Percentiles rank a stretch among this genome's conserved stretches.
Conservation (phyloP, 108 stramenopile species). For the Nitzschia sp. region DNA sequence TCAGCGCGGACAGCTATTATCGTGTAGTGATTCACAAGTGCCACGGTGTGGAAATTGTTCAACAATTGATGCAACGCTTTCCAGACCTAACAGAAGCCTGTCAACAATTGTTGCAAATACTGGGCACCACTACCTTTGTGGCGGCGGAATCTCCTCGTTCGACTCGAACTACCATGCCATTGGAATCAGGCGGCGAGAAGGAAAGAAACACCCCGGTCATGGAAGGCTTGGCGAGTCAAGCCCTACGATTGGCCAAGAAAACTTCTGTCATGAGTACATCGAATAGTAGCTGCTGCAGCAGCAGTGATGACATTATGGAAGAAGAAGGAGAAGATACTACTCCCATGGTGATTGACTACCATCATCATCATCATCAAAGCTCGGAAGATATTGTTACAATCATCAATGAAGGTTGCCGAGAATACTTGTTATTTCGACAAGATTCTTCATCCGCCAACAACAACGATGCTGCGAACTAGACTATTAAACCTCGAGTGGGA, state of each 20-base stretch:
- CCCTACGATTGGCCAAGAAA: too few relatives aligned
- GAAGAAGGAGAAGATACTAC: too few relatives aligned
- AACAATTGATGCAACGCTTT: not conserved
- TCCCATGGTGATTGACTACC: too few relatives aligned
- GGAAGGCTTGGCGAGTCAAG: too few relatives aligned
- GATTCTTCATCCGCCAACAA: too few relatives aligned
- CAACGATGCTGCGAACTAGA: too few relatives aligned
- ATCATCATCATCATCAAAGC: too few relatives aligned
- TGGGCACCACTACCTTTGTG: not conserved
- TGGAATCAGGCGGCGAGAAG: not conserved
- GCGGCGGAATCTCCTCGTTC: not conserved
- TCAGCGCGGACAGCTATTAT: constrained; percentile 10
- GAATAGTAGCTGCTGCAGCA: too few relatives aligned
- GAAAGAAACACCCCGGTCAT: not conserved
- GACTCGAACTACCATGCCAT: not conserved
- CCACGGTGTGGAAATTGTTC: constrained; percentile 4
- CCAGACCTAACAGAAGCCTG: not conserved
- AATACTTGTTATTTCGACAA: too few relatives aligned
- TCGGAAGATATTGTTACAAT: not conserved
- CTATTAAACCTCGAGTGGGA: too few relatives aligned
- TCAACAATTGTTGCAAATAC: not conserved
- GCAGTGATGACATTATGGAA: too few relatives aligned
- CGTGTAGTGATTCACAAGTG: constrained; percentile 11
- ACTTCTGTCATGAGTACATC: too few relatives aligned
- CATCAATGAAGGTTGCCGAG: constrained; percentile 8